phyloP scores from a whole-genome alignment of 306 rosid species.

The Quercus robur region DNA sequence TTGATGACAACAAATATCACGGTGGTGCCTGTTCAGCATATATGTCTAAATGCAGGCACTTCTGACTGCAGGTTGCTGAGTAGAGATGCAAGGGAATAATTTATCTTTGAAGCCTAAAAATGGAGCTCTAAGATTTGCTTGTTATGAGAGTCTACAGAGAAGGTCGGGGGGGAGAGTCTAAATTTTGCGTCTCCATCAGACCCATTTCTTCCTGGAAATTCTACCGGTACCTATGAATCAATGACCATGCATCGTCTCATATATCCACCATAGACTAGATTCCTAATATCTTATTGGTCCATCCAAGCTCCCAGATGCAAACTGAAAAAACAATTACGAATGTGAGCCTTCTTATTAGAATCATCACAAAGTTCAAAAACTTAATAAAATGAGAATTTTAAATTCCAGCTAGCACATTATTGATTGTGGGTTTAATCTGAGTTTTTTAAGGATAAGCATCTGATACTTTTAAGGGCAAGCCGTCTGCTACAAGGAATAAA shows the following conservation, averaged over 20 bases:
- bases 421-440: background rate
- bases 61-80: conserved; percentile 10
- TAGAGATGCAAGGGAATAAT: conserved; percentile 10
- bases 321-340: conserved; percentile 46
- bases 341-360: background rate
- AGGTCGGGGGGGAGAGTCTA: background rate
- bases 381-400: background rate
- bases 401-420: background rate
- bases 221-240: conserved; percentile 19
- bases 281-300: conserved; percentile 93
- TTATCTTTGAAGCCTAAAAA: background rate
- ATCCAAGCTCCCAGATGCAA: conserved; percentile 91
- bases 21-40: background rate
- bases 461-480: too few relatives aligned
- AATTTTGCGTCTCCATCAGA: conserved; percentile 19
- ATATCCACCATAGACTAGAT: background rate
- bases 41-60: conserved; percentile 14
- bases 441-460: too few relatives aligned
- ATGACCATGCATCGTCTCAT: conserved; percentile 4
- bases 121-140: conserved; percentile 9
- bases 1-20: background rate
- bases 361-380: background rate
- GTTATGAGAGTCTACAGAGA: background rate
- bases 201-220: conserved; percentile 16
- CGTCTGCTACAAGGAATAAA: too few relatives aligned